A percentile compares a stretch with the other conserved stretches of the same genome.
Evolutionary conservation across 2,329 filamentous ascomycete genomes (phyloP).

Genomic region (Nannizziopsis barbatae): DNA sequence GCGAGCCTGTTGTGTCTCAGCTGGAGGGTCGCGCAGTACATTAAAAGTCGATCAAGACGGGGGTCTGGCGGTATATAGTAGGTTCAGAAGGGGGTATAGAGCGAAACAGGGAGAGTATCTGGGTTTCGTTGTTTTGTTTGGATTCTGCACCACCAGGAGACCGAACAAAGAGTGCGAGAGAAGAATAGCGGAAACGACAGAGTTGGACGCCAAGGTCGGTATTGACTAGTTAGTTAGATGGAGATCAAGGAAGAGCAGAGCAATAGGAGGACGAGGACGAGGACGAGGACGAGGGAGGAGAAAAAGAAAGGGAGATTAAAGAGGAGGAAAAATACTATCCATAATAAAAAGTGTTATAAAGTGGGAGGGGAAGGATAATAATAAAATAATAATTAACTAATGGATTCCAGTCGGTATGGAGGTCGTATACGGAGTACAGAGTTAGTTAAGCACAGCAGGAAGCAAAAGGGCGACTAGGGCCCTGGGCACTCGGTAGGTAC

Average conservation of each 20-base stretch:
- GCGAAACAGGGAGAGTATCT: background rate
- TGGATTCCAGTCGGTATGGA: too few relatives aligned
- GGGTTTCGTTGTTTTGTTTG: background rate
- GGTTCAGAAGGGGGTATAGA: background rate
- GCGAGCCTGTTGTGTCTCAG: constrained; percentile 13
- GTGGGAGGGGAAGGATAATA: too few relatives aligned
- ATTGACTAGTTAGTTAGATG: too few relatives aligned
- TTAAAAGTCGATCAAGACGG: constrained; percentile 4
- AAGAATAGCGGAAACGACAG: constrained; percentile 1
- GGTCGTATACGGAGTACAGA: too few relatives aligned
- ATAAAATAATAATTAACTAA: too few relatives aligned
- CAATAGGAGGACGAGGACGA: constrained; percentile 11
- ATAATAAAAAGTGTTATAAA: background rate
- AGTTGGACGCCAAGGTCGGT: background rate
- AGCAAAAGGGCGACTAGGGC: too few relatives aligned
- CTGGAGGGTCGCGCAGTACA: constrained; percentile 15
- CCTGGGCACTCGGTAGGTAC: too few relatives aligned
- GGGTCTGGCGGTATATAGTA: background rate
- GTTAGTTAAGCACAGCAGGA: too few relatives aligned
- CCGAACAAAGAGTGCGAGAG: background rate
- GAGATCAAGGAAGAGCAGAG: constrained; percentile 14
- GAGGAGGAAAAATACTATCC: background rate
- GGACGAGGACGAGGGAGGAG: constrained; percentile 9
- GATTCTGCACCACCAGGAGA: background rate
- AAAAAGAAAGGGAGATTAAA: constrained; percentile 10